Conservation (phyloP, 169 alveolate genomes). For the Perkinsus marinus region DNA sequence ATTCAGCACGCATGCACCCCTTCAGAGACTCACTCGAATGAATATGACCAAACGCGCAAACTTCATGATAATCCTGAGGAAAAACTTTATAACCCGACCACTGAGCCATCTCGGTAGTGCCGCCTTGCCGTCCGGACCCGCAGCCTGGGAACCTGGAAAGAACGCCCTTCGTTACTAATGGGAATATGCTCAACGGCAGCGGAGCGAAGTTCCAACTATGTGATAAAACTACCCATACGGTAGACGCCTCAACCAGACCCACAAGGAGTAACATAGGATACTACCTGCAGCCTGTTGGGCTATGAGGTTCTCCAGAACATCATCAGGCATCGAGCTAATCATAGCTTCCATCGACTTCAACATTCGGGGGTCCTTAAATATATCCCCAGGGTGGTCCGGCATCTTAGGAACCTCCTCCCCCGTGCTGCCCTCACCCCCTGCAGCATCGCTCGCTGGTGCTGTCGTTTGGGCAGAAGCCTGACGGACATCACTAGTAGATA, state of each 20-base stretch:
- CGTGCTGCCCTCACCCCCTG: neutral
- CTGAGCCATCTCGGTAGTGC: neutral
- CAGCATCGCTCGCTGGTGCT: neutral
- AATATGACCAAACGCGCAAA: neutral
- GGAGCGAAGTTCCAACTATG: too few species aligned
- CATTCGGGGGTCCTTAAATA: neutral
- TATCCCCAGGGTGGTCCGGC: neutral
- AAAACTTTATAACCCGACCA: neutral
- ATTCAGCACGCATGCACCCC: neutral
- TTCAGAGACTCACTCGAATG: neutral
- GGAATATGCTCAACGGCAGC: too few species aligned
- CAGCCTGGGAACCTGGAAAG: neutral
- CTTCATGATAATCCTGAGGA: neutral
- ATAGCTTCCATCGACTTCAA: neutral
- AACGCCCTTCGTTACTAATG: too few species aligned
- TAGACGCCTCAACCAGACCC: too few species aligned
- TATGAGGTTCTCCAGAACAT: neutral
- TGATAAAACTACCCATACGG: too few species aligned
- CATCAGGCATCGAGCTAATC: neutral
- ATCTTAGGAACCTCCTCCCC: neutral
- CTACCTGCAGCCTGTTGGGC: neutral
- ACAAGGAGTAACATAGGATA: too few species aligned
- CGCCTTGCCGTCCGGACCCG: neutral
- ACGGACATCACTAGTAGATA: too few species aligned
- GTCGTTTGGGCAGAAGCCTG: too few species aligned